Evolutionary conservation across 1,284 basidiomycete genomes (phyloP), one percentile per base, ranked within the genome.

Genomic region (Cutaneotrichosporon mucoides): DNA sequence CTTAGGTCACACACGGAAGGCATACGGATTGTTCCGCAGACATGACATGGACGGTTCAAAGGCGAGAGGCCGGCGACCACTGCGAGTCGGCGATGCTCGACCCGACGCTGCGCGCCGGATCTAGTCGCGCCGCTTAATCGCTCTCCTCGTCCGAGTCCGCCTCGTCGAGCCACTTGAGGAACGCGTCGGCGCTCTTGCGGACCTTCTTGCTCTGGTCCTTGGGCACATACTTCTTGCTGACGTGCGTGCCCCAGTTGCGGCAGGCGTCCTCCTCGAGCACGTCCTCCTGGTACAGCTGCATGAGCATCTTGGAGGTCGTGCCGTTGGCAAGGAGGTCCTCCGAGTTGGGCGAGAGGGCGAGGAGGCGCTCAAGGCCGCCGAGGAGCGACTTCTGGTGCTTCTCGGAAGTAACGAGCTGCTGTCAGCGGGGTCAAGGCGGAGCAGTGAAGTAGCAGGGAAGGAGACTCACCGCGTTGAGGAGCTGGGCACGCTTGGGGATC

Each of bases 141-240:
- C 44, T 42, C 13, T 55, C 44, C 13, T 35, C 35, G 43, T 36
- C n/a, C 7, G 16, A n/a, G 50, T 62, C 61, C 37, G 64, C 60
- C 59, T 65, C 64, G 53, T 65, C 64, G 41, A 65, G 59, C 64
- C 64, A 65, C 61, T 85, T 92, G 73, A 99, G 81, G 83, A 99
- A 97, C 0, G 94, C 92, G 73, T 92, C 92, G 65, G 92, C 92
- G 24, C 90, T 92, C 82, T 95, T 93, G 68, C 95, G 84, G 57
- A 99, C 93, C 79, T 87, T 93, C 85, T 98, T 99, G 77, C 88
- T 90, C 45, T 84, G 88, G 35, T 98, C 93, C 81, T 91, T 93
- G 80, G 95, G 90, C 59, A 95, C 92, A 75, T 96, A 98, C 82
- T 99, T 97, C 83, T 92, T 96, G 80, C 88, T 91, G 69, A 96